Conservation (phyloP, 805 yeast species). For the Pachysolen tannophilus region DNA sequence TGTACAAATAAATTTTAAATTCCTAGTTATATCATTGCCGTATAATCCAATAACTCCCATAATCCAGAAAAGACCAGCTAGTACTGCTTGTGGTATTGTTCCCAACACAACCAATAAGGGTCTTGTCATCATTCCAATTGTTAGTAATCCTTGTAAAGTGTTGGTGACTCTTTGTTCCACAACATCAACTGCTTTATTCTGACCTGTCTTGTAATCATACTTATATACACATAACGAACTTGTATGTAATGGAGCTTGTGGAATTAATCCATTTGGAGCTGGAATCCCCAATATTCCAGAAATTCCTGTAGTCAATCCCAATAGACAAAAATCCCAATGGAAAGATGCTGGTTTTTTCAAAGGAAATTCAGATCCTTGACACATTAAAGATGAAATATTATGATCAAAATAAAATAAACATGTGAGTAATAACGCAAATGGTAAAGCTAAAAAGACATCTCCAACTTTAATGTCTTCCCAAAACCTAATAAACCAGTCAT, state of each 20-base stretch:
- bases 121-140: slow-evolving; percentile 81
- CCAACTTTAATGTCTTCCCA: slow-evolving; percentile 63
- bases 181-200: slow-evolving; percentile 36
- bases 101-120: slow-evolving; percentile 80
- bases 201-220: slow-evolving; percentile 22
- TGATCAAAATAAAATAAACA: slow-evolving; percentile 90
- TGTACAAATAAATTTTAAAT: slow-evolving; percentile 53
- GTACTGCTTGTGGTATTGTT: slow-evolving; percentile 83
- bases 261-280: slow-evolving; percentile 93
- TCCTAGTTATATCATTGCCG: slow-evolving; percentile 53
- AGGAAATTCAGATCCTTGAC: slow-evolving; percentile 78
- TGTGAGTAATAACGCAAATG: slow-evolving; percentile 84
- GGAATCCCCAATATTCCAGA: slow-evolving; percentile 88
- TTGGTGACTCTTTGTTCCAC: slow-evolving; percentile 90
- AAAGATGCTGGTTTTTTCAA: slow-evolving; percentile 81
- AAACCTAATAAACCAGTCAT: slow-evolving; percentile 74
- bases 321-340: slow-evolving; percentile 83
- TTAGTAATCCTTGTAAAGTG: slow-evolving; percentile 74
- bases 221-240: slow-evolving; percentile 58
- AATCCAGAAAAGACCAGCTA: slow-evolving; percentile 86
- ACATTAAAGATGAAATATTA: slow-evolving; percentile 88
- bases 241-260: slow-evolving; percentile 95
- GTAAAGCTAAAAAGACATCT: slow-evolving; percentile 81
- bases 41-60: slow-evolving; percentile 84
- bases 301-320: slow-evolving; percentile 82